phyloP scores from a whole-genome alignment of 2,329 filamentous ascomycete species.

The Diatrype stigma region DNA sequence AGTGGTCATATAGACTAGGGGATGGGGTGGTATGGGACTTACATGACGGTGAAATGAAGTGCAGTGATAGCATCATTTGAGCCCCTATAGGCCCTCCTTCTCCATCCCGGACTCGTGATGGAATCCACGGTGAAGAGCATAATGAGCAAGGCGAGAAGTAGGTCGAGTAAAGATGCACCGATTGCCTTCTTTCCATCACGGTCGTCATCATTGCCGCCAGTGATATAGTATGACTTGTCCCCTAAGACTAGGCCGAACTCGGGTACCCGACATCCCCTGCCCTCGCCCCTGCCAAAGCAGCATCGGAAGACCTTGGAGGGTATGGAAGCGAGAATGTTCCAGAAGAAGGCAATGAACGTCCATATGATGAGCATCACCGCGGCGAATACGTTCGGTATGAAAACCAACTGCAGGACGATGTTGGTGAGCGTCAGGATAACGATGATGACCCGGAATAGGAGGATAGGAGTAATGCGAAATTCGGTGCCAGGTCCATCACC shows the following conservation, averaged over 20 bases:
- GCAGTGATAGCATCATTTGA: too few species aligned
- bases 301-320: background rate
- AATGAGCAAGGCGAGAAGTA: too few species aligned
- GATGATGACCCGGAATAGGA: background rate
- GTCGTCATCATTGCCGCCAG: background rate
- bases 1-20: too few species aligned
- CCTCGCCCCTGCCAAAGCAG: background rate
- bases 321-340: background rate
- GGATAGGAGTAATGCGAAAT: background rate
- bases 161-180: too few species aligned
- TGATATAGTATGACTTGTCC: background rate
- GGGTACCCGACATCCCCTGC: background rate
- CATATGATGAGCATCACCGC: background rate
- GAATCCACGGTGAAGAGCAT: too few species aligned
- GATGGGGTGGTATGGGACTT: too few species aligned
- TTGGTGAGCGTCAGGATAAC: constrained; percentile 1
- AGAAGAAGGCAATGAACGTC: background rate
- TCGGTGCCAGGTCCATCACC: background rate
- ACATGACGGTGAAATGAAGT: too few species aligned
- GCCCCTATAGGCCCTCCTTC: too few species aligned
- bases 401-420: background rate
- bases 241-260: background rate
- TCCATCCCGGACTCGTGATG: too few species aligned
- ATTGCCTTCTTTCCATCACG: too few species aligned
- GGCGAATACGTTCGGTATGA: background rate